These are phyloP conservation scores for Penicillium sp. DNA, from an alignment of 2,329 filamentous ascomycete species.

Conservation along the genomic window DNA sequence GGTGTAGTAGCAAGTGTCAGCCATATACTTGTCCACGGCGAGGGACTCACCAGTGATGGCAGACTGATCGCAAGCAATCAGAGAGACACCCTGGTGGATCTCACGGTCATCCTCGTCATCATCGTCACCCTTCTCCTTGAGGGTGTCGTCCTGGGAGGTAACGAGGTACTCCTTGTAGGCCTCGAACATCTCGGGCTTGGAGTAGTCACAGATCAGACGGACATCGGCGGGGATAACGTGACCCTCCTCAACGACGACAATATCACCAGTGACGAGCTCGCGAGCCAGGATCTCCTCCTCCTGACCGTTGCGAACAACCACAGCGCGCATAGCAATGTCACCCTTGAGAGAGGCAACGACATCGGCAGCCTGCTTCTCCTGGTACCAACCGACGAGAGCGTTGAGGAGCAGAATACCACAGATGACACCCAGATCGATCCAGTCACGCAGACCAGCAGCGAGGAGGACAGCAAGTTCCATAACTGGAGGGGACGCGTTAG, in stretches of 20 bases:
- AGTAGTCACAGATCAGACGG: constrained; percentile 72
- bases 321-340: constrained; percentile 75
- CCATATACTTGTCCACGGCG: constrained; percentile 64
- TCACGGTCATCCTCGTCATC: constrained; percentile 60
- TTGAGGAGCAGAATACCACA: constrained; percentile 74
- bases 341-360: constrained; percentile 74
- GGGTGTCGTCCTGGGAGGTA: constrained; percentile 61
- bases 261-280: constrained; percentile 75
- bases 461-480: constrained; percentile 77
- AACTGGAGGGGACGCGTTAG: constrained; percentile 41
- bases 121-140: constrained; percentile 60
- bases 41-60: constrained; percentile 81
- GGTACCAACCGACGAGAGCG: constrained; percentile 76
- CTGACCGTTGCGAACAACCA: constrained; percentile 66
- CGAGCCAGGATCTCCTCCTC: constrained; percentile 70
- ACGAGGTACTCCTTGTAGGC: constrained; percentile 67
- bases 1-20: constrained; percentile 74
- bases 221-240: constrained; percentile 69
- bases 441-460: constrained; percentile 72
- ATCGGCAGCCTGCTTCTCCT: constrained; percentile 78
- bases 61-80: constrained; percentile 75
- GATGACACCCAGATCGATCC: constrained; percentile 78
- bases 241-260: constrained; percentile 73
- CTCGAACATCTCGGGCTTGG: constrained; percentile 66
- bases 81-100: constrained; percentile 63